phyloP scores from a whole-genome alignment of 2,329 filamentous ascomycete genomes.

The Penicillium sp. region DNA sequence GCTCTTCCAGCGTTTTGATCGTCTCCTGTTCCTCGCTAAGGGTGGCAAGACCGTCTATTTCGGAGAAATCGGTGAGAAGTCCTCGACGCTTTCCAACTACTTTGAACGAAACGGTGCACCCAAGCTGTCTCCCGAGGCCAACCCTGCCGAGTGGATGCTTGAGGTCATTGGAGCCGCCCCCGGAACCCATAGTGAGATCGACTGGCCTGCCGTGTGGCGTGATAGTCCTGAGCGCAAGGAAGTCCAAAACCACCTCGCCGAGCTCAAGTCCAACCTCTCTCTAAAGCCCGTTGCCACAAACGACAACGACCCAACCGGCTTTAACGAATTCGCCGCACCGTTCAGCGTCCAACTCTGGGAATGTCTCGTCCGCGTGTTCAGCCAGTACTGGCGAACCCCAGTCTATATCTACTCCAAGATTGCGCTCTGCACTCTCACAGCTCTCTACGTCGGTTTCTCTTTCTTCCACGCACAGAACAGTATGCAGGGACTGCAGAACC shows the following conservation, averaged over 20 bases:
- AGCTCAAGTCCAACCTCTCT: conserved; percentile 38
- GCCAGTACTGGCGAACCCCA: conserved; percentile 86
- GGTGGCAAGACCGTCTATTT: conserved; percentile 63
- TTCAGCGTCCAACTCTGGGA: conserved; percentile 59
- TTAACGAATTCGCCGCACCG: conserved; percentile 71
- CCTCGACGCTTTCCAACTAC: conserved; percentile 50
- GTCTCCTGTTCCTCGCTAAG: conserved; percentile 54
- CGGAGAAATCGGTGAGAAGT: conserved; percentile 56
- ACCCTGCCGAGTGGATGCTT: conserved; percentile 70
- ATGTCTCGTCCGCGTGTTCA: conserved; percentile 67
- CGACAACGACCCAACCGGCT: conserved; percentile 45
- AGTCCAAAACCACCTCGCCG: conserved; percentile 51
- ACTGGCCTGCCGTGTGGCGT: conserved; percentile 59
- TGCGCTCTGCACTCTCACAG: conserved; percentile 55
- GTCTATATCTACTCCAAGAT: conserved; percentile 80
- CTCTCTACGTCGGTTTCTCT: conserved; percentile 75
- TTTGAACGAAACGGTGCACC: conserved; percentile 59
- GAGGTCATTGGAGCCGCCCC: conserved; percentile 52
- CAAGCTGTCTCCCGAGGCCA: conserved; percentile 53
- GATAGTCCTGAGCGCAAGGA: conserved; percentile 48
- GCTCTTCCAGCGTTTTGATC: conserved; percentile 77
- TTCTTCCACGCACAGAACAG: conserved; percentile 68
- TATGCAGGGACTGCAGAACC: conserved; percentile 74
- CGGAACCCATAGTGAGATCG: conserved; percentile 53
- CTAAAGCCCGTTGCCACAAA: conserved; percentile 34